Percentiles rank a stretch among this genome's conserved stretches.
Evolutionary conservation across 129 eudicot genomes (phyloP).

Genomic region (Dittrichia graveolens): DNA sequence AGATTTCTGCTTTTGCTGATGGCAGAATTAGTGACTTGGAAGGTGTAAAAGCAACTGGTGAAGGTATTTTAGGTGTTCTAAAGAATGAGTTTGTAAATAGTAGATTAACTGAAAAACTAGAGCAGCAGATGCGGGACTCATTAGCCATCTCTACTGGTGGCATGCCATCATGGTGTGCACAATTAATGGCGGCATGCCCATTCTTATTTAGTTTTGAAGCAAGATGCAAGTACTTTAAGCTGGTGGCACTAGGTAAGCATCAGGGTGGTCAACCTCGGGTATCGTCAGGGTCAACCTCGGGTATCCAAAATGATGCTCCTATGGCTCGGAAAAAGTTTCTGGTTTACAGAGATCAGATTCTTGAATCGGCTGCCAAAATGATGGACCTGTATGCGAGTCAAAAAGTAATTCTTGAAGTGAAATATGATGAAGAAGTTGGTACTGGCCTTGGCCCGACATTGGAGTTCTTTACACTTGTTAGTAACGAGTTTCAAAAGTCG

Average conservation of each 20-base stretch:
- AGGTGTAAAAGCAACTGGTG: slow-evolving; percentile 36
- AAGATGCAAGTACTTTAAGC: slow-evolving; percentile 67
- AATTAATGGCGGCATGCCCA: slow-evolving; percentile 68
- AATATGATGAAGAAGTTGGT: slow-evolving; percentile 86
- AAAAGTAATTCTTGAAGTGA: slow-evolving; percentile 77
- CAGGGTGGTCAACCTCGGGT: slow-evolving; percentile 41
- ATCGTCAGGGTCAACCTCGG: slow-evolving; percentile 44
- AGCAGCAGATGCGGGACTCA: slow-evolving; percentile 89
- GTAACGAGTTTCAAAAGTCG: slow-evolving; percentile 75
- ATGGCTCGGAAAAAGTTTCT: slow-evolving; percentile 70
- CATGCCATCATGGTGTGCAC: slow-evolving; percentile 85
- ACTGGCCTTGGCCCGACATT: slow-evolving; percentile 97
- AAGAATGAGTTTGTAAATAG: slow-evolving; percentile 71
- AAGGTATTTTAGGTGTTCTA: slow-evolving; percentile 28
- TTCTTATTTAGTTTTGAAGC: slow-evolving; percentile 79
- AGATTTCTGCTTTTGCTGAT: slow-evolving; percentile 55
- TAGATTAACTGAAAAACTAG: slow-evolving; percentile 81
- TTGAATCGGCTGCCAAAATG: slow-evolving; percentile 83
- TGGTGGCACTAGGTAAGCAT: slow-evolving; percentile 64
- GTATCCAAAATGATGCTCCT: slow-evolving; percentile 41
- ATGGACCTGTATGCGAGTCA: slow-evolving; percentile 70
- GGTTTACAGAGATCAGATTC: slow-evolving; percentile 61
- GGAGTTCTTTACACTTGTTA: slow-evolving; percentile 89
- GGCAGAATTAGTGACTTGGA: slow-evolving; percentile 59
- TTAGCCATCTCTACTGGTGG: slow-evolving; percentile 65